Percentiles rank a stretch among this genome's conserved stretches.
phyloP scores from a whole-genome alignment of 2,329 filamentous ascomycete genomes.

The Cladosporium sp. region DNA sequence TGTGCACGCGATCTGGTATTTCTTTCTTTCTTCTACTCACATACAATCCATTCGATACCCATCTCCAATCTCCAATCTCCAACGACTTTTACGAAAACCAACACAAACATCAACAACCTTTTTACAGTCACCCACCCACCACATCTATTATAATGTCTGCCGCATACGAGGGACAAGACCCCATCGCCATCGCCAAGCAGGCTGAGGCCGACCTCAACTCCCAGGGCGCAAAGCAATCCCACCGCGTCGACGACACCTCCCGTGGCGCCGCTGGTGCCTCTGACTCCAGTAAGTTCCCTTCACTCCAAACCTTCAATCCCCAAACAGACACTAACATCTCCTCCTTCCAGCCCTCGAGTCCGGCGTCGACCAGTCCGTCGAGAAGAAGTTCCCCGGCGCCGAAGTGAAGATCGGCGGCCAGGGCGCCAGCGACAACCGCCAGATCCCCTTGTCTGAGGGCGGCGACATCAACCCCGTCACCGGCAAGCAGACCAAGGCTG shows the following conservation, averaged over 20 bases:
- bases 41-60: slow-evolving; percentile 15
- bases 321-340: background rate
- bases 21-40: slow-evolving; percentile 7
- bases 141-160: slow-evolving; percentile 42
- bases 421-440: slow-evolving; percentile 48
- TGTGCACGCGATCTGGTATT: background rate
- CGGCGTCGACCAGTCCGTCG: slow-evolving; percentile 47
- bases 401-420: slow-evolving; percentile 46
- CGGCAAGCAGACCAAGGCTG: slow-evolving; percentile 45
- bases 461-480: slow-evolving; percentile 31
- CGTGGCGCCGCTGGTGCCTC: slow-evolving; percentile 14
- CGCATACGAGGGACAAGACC: slow-evolving; percentile 44
- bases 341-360: slow-evolving; percentile 44
- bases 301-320: background rate
- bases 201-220: slow-evolving; percentile 53
- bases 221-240: slow-evolving; percentile 37
- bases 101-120: slow-evolving; percentile 9
- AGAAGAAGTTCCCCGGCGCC: slow-evolving; percentile 47
- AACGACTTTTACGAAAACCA: slow-evolving; percentile 9
- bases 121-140: slow-evolving; percentile 12
- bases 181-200: slow-evolving; percentile 46
- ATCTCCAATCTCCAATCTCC: background rate
- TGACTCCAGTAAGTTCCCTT: slow-evolving; percentile 20
- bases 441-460: slow-evolving; percentile 50
- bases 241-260: slow-evolving; percentile 22